Conservation (phyloP, 1,284 basidiomycete genomes). For the Ustilago bromivora region DNA sequence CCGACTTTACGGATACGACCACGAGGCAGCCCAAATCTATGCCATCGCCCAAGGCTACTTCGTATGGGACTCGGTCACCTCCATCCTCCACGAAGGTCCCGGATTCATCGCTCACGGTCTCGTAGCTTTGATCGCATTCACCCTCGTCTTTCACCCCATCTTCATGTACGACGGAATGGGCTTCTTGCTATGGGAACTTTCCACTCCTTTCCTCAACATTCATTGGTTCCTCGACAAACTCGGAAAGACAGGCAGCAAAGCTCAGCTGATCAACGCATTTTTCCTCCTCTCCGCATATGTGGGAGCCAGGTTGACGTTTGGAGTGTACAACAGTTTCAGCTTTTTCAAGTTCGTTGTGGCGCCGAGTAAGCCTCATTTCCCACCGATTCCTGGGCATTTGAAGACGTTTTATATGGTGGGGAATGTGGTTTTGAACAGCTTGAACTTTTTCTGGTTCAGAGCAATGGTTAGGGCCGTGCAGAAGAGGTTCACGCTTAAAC, state of each 20-base stretch:
- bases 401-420: constrained; percentile 58
- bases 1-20: constrained; percentile 67
- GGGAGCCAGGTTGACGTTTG: constrained; percentile 66
- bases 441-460: constrained; percentile 71
- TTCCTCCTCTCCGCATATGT: constrained; percentile 68
- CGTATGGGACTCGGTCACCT: constrained; percentile 68
- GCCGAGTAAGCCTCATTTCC: constrained; percentile 51
- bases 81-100: constrained; percentile 66
- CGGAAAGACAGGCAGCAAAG: constrained; percentile 66
- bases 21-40: constrained; percentile 58
- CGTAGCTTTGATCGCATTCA: constrained; percentile 65
- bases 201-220: constrained; percentile 70
- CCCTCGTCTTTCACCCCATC: constrained; percentile 68
- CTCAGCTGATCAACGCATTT: constrained; percentile 69
- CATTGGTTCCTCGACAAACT: constrained; percentile 71
- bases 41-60: constrained; percentile 66
- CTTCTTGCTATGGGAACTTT: constrained; percentile 70
- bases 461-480: constrained; percentile 69
- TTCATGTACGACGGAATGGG: constrained; percentile 69
- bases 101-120: constrained; percentile 70
- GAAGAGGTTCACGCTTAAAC: constrained; percentile 64
- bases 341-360: constrained; percentile 62
- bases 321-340: constrained; percentile 67
- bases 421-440: constrained; percentile 57
- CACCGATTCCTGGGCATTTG: constrained; percentile 36